Base-by-base conservation (phyloP, 2,329 filamentous ascomycete species). In the Cucurbitaria berberidis region DNA sequence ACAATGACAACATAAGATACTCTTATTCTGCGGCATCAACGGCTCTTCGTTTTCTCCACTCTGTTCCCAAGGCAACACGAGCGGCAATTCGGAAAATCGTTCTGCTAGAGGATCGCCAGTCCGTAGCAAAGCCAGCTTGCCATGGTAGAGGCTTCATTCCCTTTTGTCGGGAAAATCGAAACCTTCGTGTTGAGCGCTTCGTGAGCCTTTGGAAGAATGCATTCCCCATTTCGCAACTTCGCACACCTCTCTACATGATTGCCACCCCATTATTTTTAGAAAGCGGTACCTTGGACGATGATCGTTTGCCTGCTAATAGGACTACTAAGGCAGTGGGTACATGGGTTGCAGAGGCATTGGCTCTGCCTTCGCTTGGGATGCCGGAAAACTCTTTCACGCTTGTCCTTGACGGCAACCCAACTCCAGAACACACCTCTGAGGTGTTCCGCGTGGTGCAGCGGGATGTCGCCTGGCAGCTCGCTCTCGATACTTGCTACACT, bases 141-240 rank as follows among this genome's bases (percentile, higher is more conserved):
- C 54, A 60, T 35, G 54, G 13, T n/a, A 41, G 35, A 21, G 57
- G 51, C 3, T 32, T 60, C 2, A 52, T 60, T 10, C 18, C 42
- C 10, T 57, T 48, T 27, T 50, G 47, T 26, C 21, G 26, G 27
- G 39, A 48, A 10, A 60, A 60, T 15, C 27, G 26, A 15, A n/a
- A 21, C 1, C 45, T 60, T 3, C 47, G 38, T 7, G 22, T 57
- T 1, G 39, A 50, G 22, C 42, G 50, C 7, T 21, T 16, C 5
- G 50, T 50, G 4, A 46, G 40, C 10, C 34, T 53, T 6, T 52
- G 43, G 48, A 46, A 39, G 10, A 26, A 21, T n/a, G 6, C 26
- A 5, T 39, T 22, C 3, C 36, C 36, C 2, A 7, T 24, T 39
- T 3, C 22, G 34, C 13, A 4, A 11, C 6, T 16, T 18, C 34